Evolutionary conservation across 2,329 filamentous ascomycete species (phyloP), one percentile per base, ranked within the genome.

Genomic region (Fusarium abutilonis): DNA sequence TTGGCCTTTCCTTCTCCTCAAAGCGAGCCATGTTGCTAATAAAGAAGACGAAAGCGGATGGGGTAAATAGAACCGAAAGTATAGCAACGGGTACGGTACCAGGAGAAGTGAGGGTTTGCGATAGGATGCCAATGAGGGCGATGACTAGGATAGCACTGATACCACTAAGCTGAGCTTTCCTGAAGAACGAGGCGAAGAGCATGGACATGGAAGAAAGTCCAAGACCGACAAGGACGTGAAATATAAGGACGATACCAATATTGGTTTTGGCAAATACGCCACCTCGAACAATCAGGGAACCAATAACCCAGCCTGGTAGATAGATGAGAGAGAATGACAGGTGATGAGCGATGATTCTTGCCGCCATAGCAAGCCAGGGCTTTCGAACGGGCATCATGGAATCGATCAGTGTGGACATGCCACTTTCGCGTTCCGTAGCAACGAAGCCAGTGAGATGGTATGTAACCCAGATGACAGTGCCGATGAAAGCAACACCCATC

Each of bases 391-490:
- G 89, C 82, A 95, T 93, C 92, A 96, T 97, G 51, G 92, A 89
- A 75, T 97, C 93, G 39, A 97, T 86, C 26, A 97, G 81, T 62
- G 93, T 91, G 5, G 91, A 91, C 84, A 97, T 95, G 55, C 93
- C 93, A 14, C 87, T 81, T 78, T 97, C 93, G 52, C 93, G 83
- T 76, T 97, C 93, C 2, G 88, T 87, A 8, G 93, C 93, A 73
- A 96, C 89, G 68, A 93, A 87, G 9, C 93, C 93, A 0, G 92
- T 91, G 53, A 96, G 80, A 70, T 97, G 93, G 73, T 97, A 97
- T 34, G 89, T 89, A 23, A 97, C 85, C 51, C 91, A 92, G 41
- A 95, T 87, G 51, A 95, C 83, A 17, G 88, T 89, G 45, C 93
- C 86, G 69, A 96, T 87, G 71, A 96, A 92, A 1, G 88, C 88